These are phyloP conservation scores for Corinectria fuckeliana DNA, from an alignment of 2,329 filamentous ascomycete species.

Conservation along the genomic window DNA sequence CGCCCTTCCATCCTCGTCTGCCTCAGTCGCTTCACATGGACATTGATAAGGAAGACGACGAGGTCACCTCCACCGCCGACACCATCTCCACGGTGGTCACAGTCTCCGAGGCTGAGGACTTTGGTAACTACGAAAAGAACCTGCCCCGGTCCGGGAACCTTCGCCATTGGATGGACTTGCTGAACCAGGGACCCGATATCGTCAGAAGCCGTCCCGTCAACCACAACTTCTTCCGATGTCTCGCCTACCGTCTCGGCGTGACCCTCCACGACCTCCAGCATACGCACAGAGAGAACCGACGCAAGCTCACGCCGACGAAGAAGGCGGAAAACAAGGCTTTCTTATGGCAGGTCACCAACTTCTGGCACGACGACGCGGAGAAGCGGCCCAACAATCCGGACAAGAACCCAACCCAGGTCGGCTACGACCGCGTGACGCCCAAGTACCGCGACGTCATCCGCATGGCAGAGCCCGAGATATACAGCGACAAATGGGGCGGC, in stretches of 20 bases:
- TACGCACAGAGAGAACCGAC: conserved; percentile 21
- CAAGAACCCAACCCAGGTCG: conserved; percentile 15
- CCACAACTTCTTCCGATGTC: conserved; percentile 31
- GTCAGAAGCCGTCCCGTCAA: background rate
- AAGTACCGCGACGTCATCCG: conserved; percentile 41
- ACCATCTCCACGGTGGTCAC: conserved; percentile 24
- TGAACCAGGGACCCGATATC: background rate
- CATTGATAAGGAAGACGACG: conserved; percentile 2
- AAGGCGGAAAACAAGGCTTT: conserved; percentile 21
- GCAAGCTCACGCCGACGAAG: too few species aligned
- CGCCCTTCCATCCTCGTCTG: background rate
- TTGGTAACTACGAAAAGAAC: conserved; percentile 17
- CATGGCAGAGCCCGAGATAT: conserved; percentile 40
- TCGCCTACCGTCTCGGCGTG: conserved; percentile 49
- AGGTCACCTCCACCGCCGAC: conserved; percentile 7
- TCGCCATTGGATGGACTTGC: background rate
- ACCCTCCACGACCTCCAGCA: conserved; percentile 35
- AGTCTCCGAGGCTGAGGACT: conserved; percentile 13
- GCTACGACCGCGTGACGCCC: conserved; percentile 20
- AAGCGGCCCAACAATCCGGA: conserved; percentile 24
- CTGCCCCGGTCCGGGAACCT: conserved; percentile 26
- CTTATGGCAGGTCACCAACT: conserved; percentile 14
- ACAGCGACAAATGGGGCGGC: conserved; percentile 14
- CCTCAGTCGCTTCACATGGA: background rate
- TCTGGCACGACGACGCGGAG: conserved; percentile 26